Evolutionary conservation across 2,329 filamentous ascomycete species (phyloP), one percentile per base, ranked within the genome.

Genomic region (Aureobasidium sp.): DNA sequence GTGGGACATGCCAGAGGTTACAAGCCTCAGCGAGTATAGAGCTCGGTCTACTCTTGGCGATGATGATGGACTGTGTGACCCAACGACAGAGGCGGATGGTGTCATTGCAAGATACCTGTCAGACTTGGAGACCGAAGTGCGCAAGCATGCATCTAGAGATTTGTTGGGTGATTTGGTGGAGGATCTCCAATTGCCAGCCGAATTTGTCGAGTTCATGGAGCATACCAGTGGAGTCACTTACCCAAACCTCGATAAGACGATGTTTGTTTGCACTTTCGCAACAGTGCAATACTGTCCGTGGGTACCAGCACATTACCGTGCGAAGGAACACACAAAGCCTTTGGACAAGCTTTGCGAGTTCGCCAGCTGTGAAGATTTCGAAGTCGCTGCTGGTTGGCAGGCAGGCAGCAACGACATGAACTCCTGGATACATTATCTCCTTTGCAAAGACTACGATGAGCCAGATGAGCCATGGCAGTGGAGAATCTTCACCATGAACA

Each of bases 401-500:
- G 39, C 39, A 5, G 53, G 53, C 3, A 27, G 44, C 25, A 57
- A 57, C 25, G 53, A 32, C 14, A 9, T 21, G 1, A 34, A 16
- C 21, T 44, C 13, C 4, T 32, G 14, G 16, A 45, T 45, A 16
- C 8, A 32, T 7, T 45, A 45, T 57, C 25, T 55, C 1, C 51
- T 55, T 2, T 55, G 51, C 51, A 55, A 42, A 30, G 27, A 16
- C 2, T 11, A 29, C 10, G 16, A 10, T 2, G 39, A 34, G 9
- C 16, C 5, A 0, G 39, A 44, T 45, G 53, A 25, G n/a, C 39
- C 39, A n/a, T 45, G 39, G 53, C 37, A 16, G 14, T 57, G 37
- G 53, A 57, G 53, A 32, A 57, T 57, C 16, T 57, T 44, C 3
- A n/a, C n/a, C n/a, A n/a, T n/a, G n/a, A n/a, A n/a, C n/a, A n/a